Base-by-base conservation (phyloP, 2,329 filamentous ascomycete species). In the Pestalotiopsis sp. region DNA sequence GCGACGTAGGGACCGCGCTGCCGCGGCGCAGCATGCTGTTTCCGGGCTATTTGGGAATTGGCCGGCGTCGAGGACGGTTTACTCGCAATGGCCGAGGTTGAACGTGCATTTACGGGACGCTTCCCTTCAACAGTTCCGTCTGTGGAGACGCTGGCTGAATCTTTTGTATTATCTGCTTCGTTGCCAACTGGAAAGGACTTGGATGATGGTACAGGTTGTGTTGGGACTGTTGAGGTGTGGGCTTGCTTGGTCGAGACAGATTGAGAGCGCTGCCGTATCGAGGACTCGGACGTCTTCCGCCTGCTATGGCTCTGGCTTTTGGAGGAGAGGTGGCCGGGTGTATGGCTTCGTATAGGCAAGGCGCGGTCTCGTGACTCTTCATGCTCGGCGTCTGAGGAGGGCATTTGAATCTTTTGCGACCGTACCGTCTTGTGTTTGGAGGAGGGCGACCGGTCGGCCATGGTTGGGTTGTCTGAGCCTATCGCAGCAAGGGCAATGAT, bases 281-380 rank as follows among this genome's bases (percentile, higher is more conserved):
- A 80, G 49, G 86, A 78, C 67, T 89, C 87, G 31, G 86, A 84
- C 36, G 84, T 78, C 71, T 85, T 87, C 65, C 83, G 82, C 68
- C 84, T 82, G 69, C 81, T 82, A 12, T 73, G 64, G 31, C 72
- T 70, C 62, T 86, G 84, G 79, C 86, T 88, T 80, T 87, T 90
- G 72, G 86, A 85, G 13, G 89, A 80, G 55, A 90, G 82, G 73
- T 90, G 88, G 68, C 88, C 88, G 1, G 88, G 88, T 1, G 88
- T 91, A 76, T 91, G 88, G 75, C 85, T 90, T 72, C 88, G 84
- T 36, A 83, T 83, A 79, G 70, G 78, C 66, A 76, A 74, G 20
- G 75, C 74, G 67, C 76, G 79, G 69, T 81, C 80, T 68, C 72
- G 78, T 68, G 76, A 75, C 68, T 81, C 79, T 73, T 74, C 75